Base-by-base conservation (phyloP, 2,329 filamentous ascomycete species). In the Fusarium sp. region DNA sequence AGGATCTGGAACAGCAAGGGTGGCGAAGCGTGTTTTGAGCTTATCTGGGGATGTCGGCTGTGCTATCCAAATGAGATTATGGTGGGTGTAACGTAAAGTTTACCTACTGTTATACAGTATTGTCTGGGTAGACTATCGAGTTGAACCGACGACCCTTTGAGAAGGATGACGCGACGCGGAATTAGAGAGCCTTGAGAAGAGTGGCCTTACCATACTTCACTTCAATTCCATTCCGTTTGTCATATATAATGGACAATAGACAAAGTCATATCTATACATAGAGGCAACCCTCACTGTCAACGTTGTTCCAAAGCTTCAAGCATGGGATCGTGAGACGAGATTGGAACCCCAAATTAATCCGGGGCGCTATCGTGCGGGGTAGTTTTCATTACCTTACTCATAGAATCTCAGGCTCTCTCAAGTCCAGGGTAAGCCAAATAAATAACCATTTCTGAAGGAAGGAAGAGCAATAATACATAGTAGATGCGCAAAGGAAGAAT, bases 331-430 rank as follows among this genome's bases (percentile, higher is more conserved):
- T 35, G 14, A 21, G 18, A 51, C 51, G 63, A 45, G 58, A 63
- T n/a, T 23, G 4, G 36, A 14, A 55, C 40, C 27, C 60, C 53
- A 51, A 63, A 18, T 23, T 27, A 37, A 40, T 52, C 63, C 41
- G 63, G 58, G 52, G 52, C 29, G 20, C 25, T 35, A 60, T 60
- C 39, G 58, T 69, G 70, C 70, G 70, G 70, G 70, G 70, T 72
- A 73, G 63, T 72, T 72, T 73, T 60, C 42, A 68, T 72, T 72
- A 72, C 60, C 60, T 62, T 6, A 18, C 10, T 5, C 25, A 25
- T 9, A 25, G 25, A 25, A 25, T 6, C 25, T 9, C 7, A 25
- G 25, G 5, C 7, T 6, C 7, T 6, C 0, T 1, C 2, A 0
- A 4, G 23, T 63, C 8, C 21, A 33, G 58, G 58, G 60, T 63